Conservation (phyloP, 805 yeast species). For the Torulaspora maleeae region DNA sequence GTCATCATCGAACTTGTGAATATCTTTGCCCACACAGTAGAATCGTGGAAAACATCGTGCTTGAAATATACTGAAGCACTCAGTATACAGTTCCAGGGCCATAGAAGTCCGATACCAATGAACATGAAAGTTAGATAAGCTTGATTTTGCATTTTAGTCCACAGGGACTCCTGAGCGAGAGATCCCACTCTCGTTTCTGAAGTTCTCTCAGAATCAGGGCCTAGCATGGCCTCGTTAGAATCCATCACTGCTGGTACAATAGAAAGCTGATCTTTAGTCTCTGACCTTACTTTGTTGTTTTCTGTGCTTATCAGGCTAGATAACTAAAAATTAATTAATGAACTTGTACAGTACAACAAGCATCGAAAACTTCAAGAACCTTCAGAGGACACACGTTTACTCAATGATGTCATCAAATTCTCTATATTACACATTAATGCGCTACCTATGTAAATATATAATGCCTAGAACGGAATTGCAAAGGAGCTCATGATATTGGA, state of each 20-base stretch:
- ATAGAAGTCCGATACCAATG: slow-evolving; percentile 73
- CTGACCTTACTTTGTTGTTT: neutral
- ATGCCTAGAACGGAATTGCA: neutral
- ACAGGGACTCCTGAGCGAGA: slow-evolving; percentile 12
- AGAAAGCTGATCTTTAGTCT: neutral
- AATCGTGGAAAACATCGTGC: slow-evolving; percentile 49
- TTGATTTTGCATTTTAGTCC: slow-evolving; percentile 19
- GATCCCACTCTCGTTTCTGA: neutral
- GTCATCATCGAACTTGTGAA: slow-evolving; percentile 88
- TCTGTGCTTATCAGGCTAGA: neutral
- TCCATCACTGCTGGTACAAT: neutral
- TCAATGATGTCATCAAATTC: slow-evolving; percentile 5
- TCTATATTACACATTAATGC: slow-evolving; percentile 11
- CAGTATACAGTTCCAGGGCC: slow-evolving; percentile 96
- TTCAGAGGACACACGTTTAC: neutral
- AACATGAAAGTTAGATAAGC: slow-evolving; percentile 55
- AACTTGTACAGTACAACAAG: neutral
- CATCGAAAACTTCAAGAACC: neutral
- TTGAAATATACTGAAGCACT: slow-evolving; percentile 79
- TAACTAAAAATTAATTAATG: neutral
- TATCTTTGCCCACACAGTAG: slow-evolving; percentile 48
- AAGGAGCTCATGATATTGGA: neutral
- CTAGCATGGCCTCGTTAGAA: slow-evolving; percentile 2
- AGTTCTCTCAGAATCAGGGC: neutral
- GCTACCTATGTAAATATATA: slow-evolving; percentile 4